Conservation (phyloP, 1,284 basidiomycete species). For the Ceratobasidium sp. region DNA sequence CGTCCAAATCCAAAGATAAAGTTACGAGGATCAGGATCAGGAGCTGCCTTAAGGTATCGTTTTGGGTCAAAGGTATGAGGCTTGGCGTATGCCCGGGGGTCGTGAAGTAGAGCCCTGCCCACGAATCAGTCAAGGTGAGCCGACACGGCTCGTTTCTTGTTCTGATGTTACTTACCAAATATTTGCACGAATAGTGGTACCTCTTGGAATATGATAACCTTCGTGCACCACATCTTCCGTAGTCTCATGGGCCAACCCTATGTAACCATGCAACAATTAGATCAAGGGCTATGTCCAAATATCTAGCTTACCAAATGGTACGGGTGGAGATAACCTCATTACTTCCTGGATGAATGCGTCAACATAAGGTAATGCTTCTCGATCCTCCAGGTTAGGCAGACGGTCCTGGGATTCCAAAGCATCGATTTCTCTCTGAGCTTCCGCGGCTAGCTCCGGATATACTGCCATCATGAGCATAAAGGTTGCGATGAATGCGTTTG, state of each 20-base stretch:
- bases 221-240: slow-evolving; percentile 5
- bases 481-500: background rate
- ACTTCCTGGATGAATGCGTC: slow-evolving; percentile 56
- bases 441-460: slow-evolving; percentile 18
- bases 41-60: slow-evolving; percentile 54
- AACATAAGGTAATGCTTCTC: slow-evolving; percentile 55
- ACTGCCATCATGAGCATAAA: slow-evolving; percentile 15
- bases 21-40: slow-evolving; percentile 52
- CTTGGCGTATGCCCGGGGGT: slow-evolving; percentile 57
- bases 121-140: too few species aligned
- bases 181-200: slow-evolving; percentile 14
- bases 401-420: background rate
- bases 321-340: slow-evolving; percentile 54
- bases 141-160: background rate
- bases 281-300: too few species aligned
- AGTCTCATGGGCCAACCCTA: slow-evolving; percentile 7
- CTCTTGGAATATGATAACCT: slow-evolving; percentile 18
- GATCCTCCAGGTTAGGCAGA: slow-evolving; percentile 51
- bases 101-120: slow-evolving; percentile 54
- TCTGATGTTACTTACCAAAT: slow-evolving; percentile 14
- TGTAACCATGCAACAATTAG: slow-evolving; percentile 50
- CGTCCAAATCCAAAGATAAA: slow-evolving; percentile 32
- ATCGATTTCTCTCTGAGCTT: slow-evolving; percentile 23
- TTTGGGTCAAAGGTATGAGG: slow-evolving; percentile 61
- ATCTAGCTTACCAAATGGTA: slow-evolving; percentile 50